phyloP scores from a whole-genome alignment of 2,329 filamentous ascomycete species.

The Orbilia ellipsospora region DNA sequence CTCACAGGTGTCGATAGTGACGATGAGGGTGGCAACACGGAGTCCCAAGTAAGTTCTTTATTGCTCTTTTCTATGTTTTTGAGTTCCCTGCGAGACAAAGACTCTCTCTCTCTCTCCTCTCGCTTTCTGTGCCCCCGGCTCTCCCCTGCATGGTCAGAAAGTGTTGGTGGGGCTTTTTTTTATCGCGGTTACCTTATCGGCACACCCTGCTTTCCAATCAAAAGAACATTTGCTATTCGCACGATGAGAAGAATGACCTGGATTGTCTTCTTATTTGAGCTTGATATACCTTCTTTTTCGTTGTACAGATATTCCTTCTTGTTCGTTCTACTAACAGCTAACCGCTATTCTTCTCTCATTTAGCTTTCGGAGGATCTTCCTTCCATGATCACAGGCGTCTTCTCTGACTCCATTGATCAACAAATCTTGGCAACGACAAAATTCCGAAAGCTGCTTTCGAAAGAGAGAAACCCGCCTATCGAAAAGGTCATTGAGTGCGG shows the following conservation, averaged over 20 bases:
- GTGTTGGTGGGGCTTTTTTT: conserved; percentile 44
- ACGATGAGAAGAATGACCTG: no score
- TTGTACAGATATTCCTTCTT: background rate
- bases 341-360: conserved; percentile 54
- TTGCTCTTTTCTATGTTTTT: background rate
- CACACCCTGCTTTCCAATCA: conserved; percentile 7
- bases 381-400: conserved; percentile 96
- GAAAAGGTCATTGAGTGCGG: conserved; percentile 99
- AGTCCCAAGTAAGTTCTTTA: conserved; percentile 82
- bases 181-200: conserved; percentile 49
- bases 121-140: background rate
- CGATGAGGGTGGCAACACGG: conserved; percentile 93
- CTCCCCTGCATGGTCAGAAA: background rate
- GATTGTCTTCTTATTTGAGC: no score
- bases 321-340: conserved; percentile 17
- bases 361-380: conserved; percentile 98
- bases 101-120: background rate
- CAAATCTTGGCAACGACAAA: conserved; percentile 98
- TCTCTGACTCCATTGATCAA: conserved; percentile 97
- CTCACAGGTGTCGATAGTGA: conserved; percentile 90
- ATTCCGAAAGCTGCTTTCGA: conserved; percentile 96
- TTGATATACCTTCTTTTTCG: no score
- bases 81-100: background rate
- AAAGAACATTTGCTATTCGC: no score
- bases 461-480: conserved; percentile 98